phyloP scores from a whole-genome alignment of 495 filamentous ascomycete species.

The Aspergillus incahuasiensis region DNA sequence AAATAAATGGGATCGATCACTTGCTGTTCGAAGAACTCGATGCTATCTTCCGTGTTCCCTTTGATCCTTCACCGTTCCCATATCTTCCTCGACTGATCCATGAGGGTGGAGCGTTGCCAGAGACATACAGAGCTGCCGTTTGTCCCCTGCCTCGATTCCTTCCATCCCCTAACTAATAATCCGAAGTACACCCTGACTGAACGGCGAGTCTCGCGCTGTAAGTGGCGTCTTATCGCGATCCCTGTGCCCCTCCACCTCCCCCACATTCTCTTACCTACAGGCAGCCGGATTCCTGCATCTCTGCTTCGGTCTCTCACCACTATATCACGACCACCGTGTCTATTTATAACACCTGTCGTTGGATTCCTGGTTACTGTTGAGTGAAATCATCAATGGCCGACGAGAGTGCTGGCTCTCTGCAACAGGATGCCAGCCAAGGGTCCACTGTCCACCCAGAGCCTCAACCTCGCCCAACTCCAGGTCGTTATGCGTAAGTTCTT shows the following conservation, averaged over 20 bases:
- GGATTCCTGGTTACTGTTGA: background rate
- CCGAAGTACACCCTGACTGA: background rate
- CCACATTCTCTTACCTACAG: conserved; percentile 16
- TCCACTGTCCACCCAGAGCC: conserved; percentile 9
- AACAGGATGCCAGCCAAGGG: conserved; percentile 18
- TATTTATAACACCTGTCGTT: background rate
- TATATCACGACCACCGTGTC: background rate
- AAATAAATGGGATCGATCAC: background rate
- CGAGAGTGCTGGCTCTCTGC: conserved; percentile 15
- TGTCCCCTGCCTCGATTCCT: background rate
- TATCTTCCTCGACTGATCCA: background rate
- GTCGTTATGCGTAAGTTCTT: conserved; percentile 37
- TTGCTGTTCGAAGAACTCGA: background rate
- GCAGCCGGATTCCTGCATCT: conserved; percentile 10
- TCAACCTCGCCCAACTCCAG: conserved; percentile 14
- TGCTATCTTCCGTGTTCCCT: background rate
- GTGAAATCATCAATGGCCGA: conserved; percentile 22
- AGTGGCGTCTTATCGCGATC: conserved; percentile 10
- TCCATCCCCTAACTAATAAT: background rate
- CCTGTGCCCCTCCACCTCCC: conserved; percentile 7
- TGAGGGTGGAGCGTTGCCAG: background rate
- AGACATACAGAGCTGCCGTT: background rate
- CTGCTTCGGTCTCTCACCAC: background rate
- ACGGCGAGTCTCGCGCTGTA: background rate
- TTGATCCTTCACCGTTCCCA: background rate